Evolutionary conservation across 2,329 filamentous ascomycete genomes (phyloP), one percentile per base, ranked within the genome.

Genomic region (Aspergillus transmontanensis): DNA sequence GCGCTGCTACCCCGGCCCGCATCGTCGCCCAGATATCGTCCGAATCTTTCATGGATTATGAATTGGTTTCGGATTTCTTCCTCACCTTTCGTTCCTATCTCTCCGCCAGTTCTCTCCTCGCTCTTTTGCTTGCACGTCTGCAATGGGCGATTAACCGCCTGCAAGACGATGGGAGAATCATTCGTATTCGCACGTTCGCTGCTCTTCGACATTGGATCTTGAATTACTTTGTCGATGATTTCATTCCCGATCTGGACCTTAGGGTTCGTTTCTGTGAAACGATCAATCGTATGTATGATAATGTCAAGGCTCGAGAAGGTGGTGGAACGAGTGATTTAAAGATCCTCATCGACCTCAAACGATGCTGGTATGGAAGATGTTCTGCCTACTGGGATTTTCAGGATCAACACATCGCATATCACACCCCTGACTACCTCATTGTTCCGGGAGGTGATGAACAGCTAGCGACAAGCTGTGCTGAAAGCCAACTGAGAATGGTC

Each of bases 201-300:
- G 95, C 95, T 9, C 84, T 98, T 51, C 89, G 95, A 61, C 95
- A 99, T 78, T 99, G 95, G 95, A 94, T 98, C 62, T 80, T 99
- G 66, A 99, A 99, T 76, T 99, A 99, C 78, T 99, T 98, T 69
- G 85, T 92, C 60, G 95, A 99, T 74, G 95, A 99, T 75, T 99
- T 97, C 75, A 87, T 96, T 46, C 79, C 90, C 28, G 88, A 94
- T 73, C 89, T 90, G 73, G 82, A 86, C 51, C 82, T 98, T 36
- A 89, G 94, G 10, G 82, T 86, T 6, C 86, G 87, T 19, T 97
- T 97, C 74, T 97, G 94, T 78, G 83, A 88, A 36, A 83, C 93
- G 10, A 84, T 97, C 63, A 97, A 98, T 75, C 75, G 76, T 28
- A 75, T 90, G 60, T 85, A 86, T 61, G 73, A 77, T 34, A 79